A percentile compares a stretch with the other conserved stretches of the same genome.
Evolutionary conservation across 805 yeast species (phyloP).

Genomic region (Myxozyma vanderwaltii): DNA sequence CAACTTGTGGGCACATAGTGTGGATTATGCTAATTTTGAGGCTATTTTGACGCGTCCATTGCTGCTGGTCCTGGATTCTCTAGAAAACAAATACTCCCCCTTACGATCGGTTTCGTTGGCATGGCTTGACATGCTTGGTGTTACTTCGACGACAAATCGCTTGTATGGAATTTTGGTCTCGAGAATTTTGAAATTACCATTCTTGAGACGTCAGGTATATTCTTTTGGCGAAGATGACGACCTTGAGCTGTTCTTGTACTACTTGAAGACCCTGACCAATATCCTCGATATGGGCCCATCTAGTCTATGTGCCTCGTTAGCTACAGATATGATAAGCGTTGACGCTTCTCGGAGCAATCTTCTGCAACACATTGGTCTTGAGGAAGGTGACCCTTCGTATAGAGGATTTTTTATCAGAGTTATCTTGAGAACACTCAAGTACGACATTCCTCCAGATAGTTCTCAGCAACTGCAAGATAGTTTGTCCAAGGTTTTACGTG

Average conservation of each 20-base stretch:
- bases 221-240: slow-evolving; percentile 56
- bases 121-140: slow-evolving; percentile 35
- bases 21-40: slow-evolving; percentile 50
- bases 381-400: slow-evolving; percentile 34
- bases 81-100: slow-evolving; percentile 50
- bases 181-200: slow-evolving; percentile 53
- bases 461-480: slow-evolving; percentile 31
- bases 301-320: slow-evolving; percentile 51
- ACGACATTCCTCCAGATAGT: slow-evolving; percentile 31
- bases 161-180: slow-evolving; percentile 61
- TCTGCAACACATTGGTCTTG: slow-evolving; percentile 33
- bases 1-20: slow-evolving; percentile 75
- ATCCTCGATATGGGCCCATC: slow-evolving; percentile 52
- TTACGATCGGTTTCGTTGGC: slow-evolving; percentile 27
- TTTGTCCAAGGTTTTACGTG: slow-evolving; percentile 30
- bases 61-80: slow-evolving; percentile 66
- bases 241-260: slow-evolving; percentile 62
- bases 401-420: slow-evolving; percentile 33
- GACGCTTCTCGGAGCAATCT: slow-evolving; percentile 33
- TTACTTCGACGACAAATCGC: slow-evolving; percentile 48
- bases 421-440: slow-evolving; percentile 30
- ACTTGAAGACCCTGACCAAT: slow-evolving; percentile 54
- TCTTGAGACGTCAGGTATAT: slow-evolving; percentile 37
- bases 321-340: slow-evolving; percentile 54
- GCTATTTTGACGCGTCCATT: slow-evolving; percentile 62